Base-by-base conservation (phyloP, 495 filamentous ascomycete species). In the Hypoxylon trugodes region DNA sequence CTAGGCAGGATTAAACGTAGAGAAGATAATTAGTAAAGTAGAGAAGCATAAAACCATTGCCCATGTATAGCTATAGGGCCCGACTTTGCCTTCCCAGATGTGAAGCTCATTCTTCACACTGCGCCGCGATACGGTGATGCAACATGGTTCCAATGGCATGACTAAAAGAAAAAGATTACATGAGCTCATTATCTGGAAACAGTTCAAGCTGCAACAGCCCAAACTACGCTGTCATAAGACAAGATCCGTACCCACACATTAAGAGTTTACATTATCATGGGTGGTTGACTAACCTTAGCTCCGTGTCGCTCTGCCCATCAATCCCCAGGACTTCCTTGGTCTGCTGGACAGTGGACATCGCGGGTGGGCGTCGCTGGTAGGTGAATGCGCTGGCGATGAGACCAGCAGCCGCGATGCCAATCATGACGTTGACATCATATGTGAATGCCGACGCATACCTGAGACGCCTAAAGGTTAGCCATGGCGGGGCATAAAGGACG, bases 391-490 rank as follows among this genome's bases (percentile, higher is more conserved):
- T 76, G 1, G 68, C 53, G 41, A 75, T 22, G 30, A 76, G 40
- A 6, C 71, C 72, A 9, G 63, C 51, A 6, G 25, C 62, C 0
- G 72, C 72, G 15, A 77, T 50, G 2, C 61, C 66, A 12, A 70
- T 72, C 62, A 72, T 58, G 32, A 74, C 33, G 28, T 66, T 70
- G 40, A 72, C 66, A 21, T 74, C 72, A 22, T 65, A 49, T 8
- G 69, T 66, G 40, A 73, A 75, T 9, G 71, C 71, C 12, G 48
- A 61, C 12, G 71, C 71, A 41, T 75, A 72, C 16, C 62, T 69
- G 22, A n/a, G 6, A 0, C 10, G 19, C 30, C 12, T 8, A 38
- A 24, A 22, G 10, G 19, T 63, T 19, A 63, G 51, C 7, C 16
- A 21, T 7, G 9, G 8, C 21, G 12, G 25, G 2, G 24, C 9